A percentile compares a stretch with the other conserved stretches of the same genome.
phyloP scores from a whole-genome alignment of 1,139 yeast species.

The Groenewaldozyma sp. region DNA sequence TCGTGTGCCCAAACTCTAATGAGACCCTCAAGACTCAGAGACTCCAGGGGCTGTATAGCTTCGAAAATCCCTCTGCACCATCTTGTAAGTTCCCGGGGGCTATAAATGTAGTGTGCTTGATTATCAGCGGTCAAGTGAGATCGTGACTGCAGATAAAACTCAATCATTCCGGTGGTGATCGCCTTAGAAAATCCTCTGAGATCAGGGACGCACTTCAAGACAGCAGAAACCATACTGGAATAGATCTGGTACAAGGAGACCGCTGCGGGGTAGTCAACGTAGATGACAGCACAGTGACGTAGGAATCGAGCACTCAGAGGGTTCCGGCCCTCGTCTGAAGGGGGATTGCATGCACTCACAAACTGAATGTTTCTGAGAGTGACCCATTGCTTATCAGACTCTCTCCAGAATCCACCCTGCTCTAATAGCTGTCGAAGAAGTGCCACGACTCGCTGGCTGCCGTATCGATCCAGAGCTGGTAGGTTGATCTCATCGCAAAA shows the following conservation, averaged over 20 bases:
- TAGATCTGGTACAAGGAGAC: constrained; percentile 62
- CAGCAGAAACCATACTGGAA: constrained; percentile 45
- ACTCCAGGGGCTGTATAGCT: constrained; percentile 38
- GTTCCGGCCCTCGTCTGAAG: constrained; percentile 70
- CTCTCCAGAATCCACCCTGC: constrained; percentile 69
- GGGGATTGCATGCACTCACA: constrained; percentile 94
- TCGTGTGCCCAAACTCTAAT: constrained; percentile 76
- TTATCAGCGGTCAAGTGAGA: constrained; percentile 33
- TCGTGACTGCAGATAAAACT: constrained; percentile 45
- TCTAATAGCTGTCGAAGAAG: constrained; percentile 71
- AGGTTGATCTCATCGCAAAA: constrained; percentile 91
- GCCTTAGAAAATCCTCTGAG: constrained; percentile 45
- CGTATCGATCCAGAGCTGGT: constrained; percentile 66
- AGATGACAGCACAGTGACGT: constrained; percentile 56
- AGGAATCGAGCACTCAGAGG: constrained; percentile 53
- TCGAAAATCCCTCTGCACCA: constrained; percentile 75
- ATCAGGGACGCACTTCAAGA: constrained; percentile 55
- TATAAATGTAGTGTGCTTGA: constrained; percentile 56
- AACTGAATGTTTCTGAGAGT: constrained; percentile 57
- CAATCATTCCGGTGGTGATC: constrained; percentile 59
- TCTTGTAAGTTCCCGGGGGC: constrained; percentile 88
- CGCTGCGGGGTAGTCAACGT: constrained; percentile 76
- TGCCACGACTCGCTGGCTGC: constrained; percentile 67
- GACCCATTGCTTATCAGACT: constrained; percentile 57
- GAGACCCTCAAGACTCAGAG: constrained; percentile 36